A percentile compares a stretch with the other conserved stretches of the same genome.
phyloP scores from a whole-genome alignment of 169 alveolate species.

The Eimeria acervulina region DNA sequence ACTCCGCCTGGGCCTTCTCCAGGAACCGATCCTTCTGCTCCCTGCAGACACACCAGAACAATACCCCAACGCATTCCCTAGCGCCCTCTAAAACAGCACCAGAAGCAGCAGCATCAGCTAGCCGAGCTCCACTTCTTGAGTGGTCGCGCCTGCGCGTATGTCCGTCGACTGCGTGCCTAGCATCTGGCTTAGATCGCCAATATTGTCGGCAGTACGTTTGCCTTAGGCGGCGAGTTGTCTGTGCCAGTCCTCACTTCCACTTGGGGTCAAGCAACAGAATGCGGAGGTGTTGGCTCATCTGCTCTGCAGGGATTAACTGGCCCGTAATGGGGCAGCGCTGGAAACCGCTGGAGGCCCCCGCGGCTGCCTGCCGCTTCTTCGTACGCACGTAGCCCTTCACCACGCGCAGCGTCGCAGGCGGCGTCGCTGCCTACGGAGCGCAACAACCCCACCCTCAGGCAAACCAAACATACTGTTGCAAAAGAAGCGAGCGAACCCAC shows the following conservation, averaged over 20 bases:
- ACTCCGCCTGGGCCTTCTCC: conserved; percentile 93
- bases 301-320: conserved; percentile 94
- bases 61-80: background rate
- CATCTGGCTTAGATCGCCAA: background rate
- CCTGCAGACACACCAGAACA: conserved; percentile 48
- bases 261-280: conserved; percentile 97
- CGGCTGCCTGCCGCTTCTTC: conserved; percentile 86
- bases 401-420: conserved; percentile 91
- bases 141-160: background rate
- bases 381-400: conserved; percentile 89
- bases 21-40: conserved; percentile 92
- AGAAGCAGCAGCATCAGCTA: background rate
- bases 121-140: background rate
- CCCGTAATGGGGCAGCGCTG: conserved; percentile 98
- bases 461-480: too few relatives aligned
- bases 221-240: conserved; percentile 68
- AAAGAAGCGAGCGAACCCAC: background rate
- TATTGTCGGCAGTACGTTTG: background rate
- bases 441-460: background rate
- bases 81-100: background rate
- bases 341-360: conserved; percentile 86
- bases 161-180: background rate
- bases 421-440: conserved; percentile 23
- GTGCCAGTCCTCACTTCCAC: conserved; percentile 93
- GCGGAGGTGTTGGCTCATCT: conserved; percentile 96